Percentiles rank a stretch among this genome's conserved stretches.
Conservation (phyloP, 1,139 yeast species). For the Casaregolazyma suthepensis region DNA sequence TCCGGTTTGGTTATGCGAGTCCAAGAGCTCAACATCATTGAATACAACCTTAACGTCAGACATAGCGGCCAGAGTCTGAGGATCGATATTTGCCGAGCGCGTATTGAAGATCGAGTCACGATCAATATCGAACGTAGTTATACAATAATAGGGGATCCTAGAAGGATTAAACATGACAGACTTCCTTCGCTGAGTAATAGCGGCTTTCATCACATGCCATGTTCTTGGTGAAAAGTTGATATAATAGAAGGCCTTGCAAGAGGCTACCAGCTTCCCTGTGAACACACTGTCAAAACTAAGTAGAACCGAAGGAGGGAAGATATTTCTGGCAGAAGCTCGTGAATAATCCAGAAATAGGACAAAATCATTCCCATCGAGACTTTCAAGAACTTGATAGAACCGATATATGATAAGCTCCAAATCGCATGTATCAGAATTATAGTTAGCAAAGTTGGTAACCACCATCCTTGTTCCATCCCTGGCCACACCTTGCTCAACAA, state of each 20-base stretch:
- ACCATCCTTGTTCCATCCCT: slow-evolving; percentile 70
- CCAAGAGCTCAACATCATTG: slow-evolving; percentile 3
- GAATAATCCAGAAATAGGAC: slow-evolving; percentile 66
- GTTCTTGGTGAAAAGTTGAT: slow-evolving; percentile 1
- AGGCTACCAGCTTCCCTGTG: slow-evolving; percentile 46
- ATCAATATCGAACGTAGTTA: slow-evolving; percentile 5
- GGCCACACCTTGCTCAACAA: slow-evolving; percentile 59
- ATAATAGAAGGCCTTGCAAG: slow-evolving; percentile 49
- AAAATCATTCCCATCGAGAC: slow-evolving; percentile 63
- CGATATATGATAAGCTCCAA: slow-evolving; percentile 54
- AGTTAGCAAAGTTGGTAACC: slow-evolving; percentile 46
- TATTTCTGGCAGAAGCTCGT: slow-evolving; percentile 40
- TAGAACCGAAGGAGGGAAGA: slow-evolving; percentile 30
- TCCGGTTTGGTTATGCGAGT: slow-evolving; percentile 1
- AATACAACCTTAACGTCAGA: slow-evolving; percentile 5
- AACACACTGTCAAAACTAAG: slow-evolving; percentile 22
- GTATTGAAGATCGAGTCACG: slow-evolving; percentile 3
- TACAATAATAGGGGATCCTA: slow-evolving; percentile 2
- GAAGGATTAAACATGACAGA: slow-evolving; percentile 1
- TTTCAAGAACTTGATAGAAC: slow-evolving; percentile 58
- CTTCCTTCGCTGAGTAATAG: neutral
- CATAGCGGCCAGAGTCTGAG: neutral
- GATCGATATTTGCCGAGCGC: slow-evolving; percentile 1
- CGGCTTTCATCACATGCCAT: slow-evolving; percentile 1
- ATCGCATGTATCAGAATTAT: slow-evolving; percentile 42